Conservation (phyloP, 2,329 filamentous ascomycete genomes). For the Xylariaceae sp. region DNA sequence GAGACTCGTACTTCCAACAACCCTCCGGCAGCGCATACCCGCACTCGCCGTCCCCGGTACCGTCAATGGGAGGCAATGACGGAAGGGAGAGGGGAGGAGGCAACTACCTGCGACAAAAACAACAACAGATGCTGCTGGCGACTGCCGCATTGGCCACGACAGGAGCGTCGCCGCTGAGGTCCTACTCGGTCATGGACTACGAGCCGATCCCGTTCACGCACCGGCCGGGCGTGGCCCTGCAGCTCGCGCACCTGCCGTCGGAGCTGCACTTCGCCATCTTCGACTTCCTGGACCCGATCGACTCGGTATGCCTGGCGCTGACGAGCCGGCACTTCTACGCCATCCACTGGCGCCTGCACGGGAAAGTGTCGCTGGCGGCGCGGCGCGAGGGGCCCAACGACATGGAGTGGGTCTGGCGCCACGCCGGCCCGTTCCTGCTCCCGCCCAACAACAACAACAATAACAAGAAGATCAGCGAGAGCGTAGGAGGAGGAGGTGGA, state of each 20-base stretch:
- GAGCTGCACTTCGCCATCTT: conserved; percentile 58
- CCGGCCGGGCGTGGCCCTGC: conserved; percentile 40
- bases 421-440: conserved; percentile 41
- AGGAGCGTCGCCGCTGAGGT: conserved; percentile 50
- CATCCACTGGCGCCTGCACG: conserved; percentile 53
- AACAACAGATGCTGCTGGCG: too few species aligned
- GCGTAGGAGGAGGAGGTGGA: too few species aligned
- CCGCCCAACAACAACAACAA: conserved; percentile 14
- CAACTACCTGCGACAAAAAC: too few species aligned
- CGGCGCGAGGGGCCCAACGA: conserved; percentile 57
- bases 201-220: conserved; percentile 49
- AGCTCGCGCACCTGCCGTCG: conserved; percentile 48
- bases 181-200: conserved; percentile 56
- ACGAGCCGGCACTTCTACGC: conserved; percentile 53
- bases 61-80: too few species aligned
- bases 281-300: conserved; percentile 59
- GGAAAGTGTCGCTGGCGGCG: conserved; percentile 49
- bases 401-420: conserved; percentile 59
- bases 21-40: neutral
- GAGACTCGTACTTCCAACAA: conserved; percentile 19
- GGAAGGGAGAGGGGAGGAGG: too few species aligned
- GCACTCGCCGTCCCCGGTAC: too few species aligned
- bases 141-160: too few species aligned
- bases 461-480: conserved; percentile 9
- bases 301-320: conserved; percentile 57